Percentiles rank a stretch among this genome's conserved stretches.
These are phyloP conservation scores for Lindgomyces ingoldianus DNA, from an alignment of 495 filamentous ascomycete species.

Conservation along the genomic window DNA sequence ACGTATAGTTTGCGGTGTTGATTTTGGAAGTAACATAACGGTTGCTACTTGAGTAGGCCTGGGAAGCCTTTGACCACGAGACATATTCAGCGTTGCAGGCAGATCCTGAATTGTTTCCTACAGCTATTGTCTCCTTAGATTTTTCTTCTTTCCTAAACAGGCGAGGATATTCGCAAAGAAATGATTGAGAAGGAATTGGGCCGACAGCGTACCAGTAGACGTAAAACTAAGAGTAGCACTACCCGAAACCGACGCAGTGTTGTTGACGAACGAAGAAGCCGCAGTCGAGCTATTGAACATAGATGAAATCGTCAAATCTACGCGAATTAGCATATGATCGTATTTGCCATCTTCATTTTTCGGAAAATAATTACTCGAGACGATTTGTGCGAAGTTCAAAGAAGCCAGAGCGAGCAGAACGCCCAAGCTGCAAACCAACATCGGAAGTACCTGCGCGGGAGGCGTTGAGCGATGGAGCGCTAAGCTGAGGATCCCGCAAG, in stretches of 20 bases:
- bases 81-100: background rate
- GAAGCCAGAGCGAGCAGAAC: background rate
- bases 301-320: background rate
- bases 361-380: background rate
- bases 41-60: background rate
- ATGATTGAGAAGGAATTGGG: background rate
- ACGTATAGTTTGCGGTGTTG: constrained; percentile 1
- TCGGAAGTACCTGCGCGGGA: background rate
- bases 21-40: background rate
- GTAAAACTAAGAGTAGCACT: background rate
- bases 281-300: background rate
- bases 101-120: background rate
- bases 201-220: background rate
- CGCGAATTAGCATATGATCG: background rate
- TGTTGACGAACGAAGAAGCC: background rate
- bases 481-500: background rate
- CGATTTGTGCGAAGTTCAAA: background rate
- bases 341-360: background rate
- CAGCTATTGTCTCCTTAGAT: background rate
- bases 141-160: too few relatives aligned
- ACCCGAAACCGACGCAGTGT: background rate
- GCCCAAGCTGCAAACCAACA: background rate
- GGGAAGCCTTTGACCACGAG: background rate
- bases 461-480: background rate
- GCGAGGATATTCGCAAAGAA: background rate